Base-by-base conservation (phyloP, 352 stramenopile species). In the Thalassiosira delicatula region DNA sequence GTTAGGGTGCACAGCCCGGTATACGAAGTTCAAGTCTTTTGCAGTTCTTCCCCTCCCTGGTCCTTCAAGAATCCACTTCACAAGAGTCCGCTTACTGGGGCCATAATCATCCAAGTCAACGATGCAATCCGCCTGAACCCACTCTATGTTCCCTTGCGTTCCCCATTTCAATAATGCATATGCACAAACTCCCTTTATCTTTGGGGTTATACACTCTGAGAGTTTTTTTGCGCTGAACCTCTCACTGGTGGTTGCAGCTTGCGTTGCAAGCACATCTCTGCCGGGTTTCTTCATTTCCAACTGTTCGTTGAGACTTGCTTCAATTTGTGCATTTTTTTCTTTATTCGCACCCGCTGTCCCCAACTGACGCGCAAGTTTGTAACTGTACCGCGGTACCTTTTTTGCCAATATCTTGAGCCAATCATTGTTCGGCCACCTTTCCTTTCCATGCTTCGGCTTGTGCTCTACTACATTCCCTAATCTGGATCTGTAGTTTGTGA, bases 231-330 rank as follows among this genome's bases (percentile, higher is more conserved):
- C 37, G 7, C 14, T 7, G 7, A 14, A 46, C 23, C 23, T 59
- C 49, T 21, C 23, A 30, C 23, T 59, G 49, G 23, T 29, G 19
- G 49, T 59, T 21, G 49, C 23, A n/a, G 23, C 49, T 21, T 59
- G 49, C 19, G 19, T 30, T 59, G 19, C 19, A 59, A 30, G 19
- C 49, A 59, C 49, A 30, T 46, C 37, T 46, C 37, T 46, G 37
- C 37, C 37, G 14, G 37, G 46, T 56, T 56, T 56, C 46, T 56
- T 25, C 46, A n/a, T n/a, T n/a, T n/a, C n/a, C n/a, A n/a, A n/a
- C n/a, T n/a, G n/a, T n/a, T n/a, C n/a, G n/a, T n/a, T n/a, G n/a
- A n/a, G n/a, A n/a, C n/a, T n/a, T n/a, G n/a, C n/a, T n/a, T n/a
- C n/a, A n/a, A n/a, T n/a, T n/a, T n/a, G n/a, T n/a, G n/a, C n/a